Conservation (phyloP, 2,329 filamentous ascomycete genomes). For the Penicillium brasilianum region DNA sequence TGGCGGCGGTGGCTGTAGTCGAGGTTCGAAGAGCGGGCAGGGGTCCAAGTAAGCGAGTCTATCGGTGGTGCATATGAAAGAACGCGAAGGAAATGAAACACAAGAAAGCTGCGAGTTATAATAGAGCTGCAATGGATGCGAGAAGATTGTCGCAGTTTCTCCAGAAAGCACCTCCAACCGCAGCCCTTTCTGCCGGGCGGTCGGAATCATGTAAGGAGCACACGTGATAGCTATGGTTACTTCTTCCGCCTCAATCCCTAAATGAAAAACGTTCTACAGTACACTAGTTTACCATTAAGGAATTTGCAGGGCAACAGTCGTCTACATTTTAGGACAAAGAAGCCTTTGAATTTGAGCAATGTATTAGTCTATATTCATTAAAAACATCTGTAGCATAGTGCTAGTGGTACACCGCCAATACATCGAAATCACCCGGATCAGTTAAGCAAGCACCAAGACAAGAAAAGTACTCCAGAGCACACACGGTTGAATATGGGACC, state of each 20-base stretch:
- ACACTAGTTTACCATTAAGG: too few species aligned
- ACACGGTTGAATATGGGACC: constrained; percentile 31
- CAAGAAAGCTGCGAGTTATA: constrained; percentile 4
- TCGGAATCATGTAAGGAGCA: background rate
- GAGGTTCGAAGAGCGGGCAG: background rate
- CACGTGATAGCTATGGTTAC: constrained; percentile 5
- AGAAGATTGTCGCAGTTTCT: constrained; percentile 28
- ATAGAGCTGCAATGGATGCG: constrained; percentile 16
- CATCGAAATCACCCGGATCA: constrained; percentile 29
- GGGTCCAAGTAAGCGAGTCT: constrained; percentile 1
- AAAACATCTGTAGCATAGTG: constrained; percentile 16
- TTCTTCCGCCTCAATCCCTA: background rate
- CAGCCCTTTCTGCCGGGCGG: constrained; percentile 35
- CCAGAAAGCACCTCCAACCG: constrained; percentile 23
- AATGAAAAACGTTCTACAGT: too few species aligned
- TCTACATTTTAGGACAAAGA: background rate
- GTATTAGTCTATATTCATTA: constrained; percentile 35
- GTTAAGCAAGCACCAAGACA: constrained; percentile 25
- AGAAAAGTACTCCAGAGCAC: constrained; percentile 35
- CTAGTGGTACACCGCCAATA: constrained; percentile 31
- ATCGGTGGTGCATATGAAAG: constrained; percentile 26
- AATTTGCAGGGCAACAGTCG: background rate
- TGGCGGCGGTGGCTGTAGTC: constrained; percentile 50
- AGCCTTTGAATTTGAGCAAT: constrained; percentile 11
- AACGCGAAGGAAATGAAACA: background rate